These are phyloP conservation scores for Whalleya microplaca DNA, from an alignment of 2,329 filamentous ascomycete species.

Conservation along the genomic window DNA sequence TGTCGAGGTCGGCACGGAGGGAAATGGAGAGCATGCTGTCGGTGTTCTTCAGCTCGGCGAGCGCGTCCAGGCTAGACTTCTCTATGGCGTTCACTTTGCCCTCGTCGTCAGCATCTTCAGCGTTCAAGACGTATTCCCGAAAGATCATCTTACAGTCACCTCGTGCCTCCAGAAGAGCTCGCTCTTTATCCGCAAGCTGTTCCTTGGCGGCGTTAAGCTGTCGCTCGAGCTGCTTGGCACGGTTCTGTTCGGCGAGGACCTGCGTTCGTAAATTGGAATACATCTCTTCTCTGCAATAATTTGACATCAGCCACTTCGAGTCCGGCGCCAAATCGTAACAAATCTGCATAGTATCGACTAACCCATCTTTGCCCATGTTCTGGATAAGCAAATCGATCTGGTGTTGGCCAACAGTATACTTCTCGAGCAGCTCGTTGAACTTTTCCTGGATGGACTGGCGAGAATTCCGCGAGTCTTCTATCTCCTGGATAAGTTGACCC, in stretches of 20 bases:
- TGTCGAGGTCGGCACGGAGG: conserved; percentile 60
- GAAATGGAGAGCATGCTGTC: conserved; percentile 63
- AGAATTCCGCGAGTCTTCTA: conserved; percentile 57
- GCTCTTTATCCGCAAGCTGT: conserved; percentile 56
- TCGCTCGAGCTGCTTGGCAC: conserved; percentile 47
- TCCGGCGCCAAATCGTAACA: conserved; percentile 36
- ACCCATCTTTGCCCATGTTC: conserved; percentile 58
- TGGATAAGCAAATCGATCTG: conserved; percentile 60
- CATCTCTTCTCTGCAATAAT: conserved; percentile 55
- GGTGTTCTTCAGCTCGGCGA: conserved; percentile 62
- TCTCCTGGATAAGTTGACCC: conserved; percentile 56
- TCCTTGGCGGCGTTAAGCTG: conserved; percentile 48
- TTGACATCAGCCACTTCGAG: conserved; percentile 48
- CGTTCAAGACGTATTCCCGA: conserved; percentile 22
- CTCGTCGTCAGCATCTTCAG: conserved; percentile 32
- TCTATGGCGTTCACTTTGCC: conserved; percentile 54
- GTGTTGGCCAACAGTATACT: conserved; percentile 59
- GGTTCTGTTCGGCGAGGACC: conserved; percentile 53
- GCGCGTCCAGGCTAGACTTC: conserved; percentile 56
- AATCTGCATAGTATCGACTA: conserved; percentile 47
- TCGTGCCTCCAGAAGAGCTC: conserved; percentile 56
- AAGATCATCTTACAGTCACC: conserved; percentile 52
- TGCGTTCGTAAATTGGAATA: conserved; percentile 56
- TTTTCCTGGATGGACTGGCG: conserved; percentile 57
- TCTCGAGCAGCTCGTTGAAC: conserved; percentile 61